Evolutionary conservation across 306 rosid genomes (phyloP).

Genomic region (barrel medic (Medicago truncatula)): DNA sequence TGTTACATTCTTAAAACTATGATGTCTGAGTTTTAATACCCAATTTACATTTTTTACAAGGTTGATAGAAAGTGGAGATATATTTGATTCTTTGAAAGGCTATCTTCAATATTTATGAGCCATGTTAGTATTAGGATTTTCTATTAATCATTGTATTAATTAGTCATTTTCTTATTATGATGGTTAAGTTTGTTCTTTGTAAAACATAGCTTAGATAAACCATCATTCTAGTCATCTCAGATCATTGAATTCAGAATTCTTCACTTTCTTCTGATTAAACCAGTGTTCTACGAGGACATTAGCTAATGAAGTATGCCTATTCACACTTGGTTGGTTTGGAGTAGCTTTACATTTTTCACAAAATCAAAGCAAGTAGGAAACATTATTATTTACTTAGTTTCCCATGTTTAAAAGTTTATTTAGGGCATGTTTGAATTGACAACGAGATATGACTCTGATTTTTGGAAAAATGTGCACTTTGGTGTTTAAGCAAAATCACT

Average conservation of each 20-base stretch:
- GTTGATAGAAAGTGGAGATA: background rate
- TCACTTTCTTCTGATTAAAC: too few species aligned
- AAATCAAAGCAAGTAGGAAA: background rate
- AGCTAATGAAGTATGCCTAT: background rate
- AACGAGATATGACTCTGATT: too few species aligned
- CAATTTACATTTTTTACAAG: background rate
- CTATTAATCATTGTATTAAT: too few species aligned
- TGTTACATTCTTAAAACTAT: background rate
- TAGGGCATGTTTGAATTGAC: too few species aligned
- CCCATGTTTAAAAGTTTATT: background rate
- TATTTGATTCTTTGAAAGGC: background rate
- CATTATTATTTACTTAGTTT: constrained; percentile 8
- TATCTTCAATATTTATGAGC: background rate
- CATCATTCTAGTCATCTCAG: too few species aligned
- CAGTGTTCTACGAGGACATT: background rate
- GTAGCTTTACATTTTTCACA: background rate
- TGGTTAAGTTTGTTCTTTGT: too few species aligned
- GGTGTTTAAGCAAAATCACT: background rate
- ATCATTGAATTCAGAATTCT: too few species aligned
- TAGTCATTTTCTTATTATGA: too few species aligned
- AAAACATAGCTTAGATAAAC: too few species aligned
- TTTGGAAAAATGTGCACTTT: too few species aligned
- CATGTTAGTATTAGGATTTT: background rate
- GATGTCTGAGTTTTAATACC: background rate
- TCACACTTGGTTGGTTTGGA: background rate